Evolutionary conservation across 352 stramenopile species (phyloP).

Genomic region (Pythium guiyangense): DNA sequence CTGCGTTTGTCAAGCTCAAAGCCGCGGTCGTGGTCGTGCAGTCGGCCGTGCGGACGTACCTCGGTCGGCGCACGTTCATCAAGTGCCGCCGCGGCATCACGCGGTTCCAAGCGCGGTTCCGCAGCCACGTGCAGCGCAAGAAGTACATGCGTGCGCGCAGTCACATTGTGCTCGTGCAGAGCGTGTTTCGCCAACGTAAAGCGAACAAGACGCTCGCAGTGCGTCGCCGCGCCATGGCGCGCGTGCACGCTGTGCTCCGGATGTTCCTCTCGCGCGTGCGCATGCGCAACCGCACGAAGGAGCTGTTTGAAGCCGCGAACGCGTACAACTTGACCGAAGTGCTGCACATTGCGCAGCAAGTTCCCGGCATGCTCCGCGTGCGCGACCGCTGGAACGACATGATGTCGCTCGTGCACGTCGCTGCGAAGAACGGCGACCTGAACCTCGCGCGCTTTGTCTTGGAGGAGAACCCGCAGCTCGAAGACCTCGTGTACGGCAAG

Average conservation of each 20-base stretch:
- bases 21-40: slow-evolving; percentile 61
- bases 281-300: slow-evolving; percentile 75
- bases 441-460: slow-evolving; percentile 81
- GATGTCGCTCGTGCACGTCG: slow-evolving; percentile 88
- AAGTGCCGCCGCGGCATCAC: slow-evolving; percentile 57
- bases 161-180: slow-evolving; percentile 74
- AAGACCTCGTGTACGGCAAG: slow-evolving; percentile 82
- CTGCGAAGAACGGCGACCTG: slow-evolving; percentile 80
- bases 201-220: slow-evolving; percentile 36
- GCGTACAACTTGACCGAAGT: slow-evolving; percentile 76
- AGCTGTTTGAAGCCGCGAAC: slow-evolving; percentile 75
- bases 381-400: slow-evolving; percentile 72
- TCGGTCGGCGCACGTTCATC: slow-evolving; percentile 62
- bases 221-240: slow-evolving; percentile 62
- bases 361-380: slow-evolving; percentile 75
- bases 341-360: slow-evolving; percentile 76
- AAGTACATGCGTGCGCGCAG: slow-evolving; percentile 41
- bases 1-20: slow-evolving; percentile 46
- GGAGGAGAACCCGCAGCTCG: slow-evolving; percentile 75
- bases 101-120: slow-evolving; percentile 60
- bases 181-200: slow-evolving; percentile 62
- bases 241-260: slow-evolving; percentile 60
- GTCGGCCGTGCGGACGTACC: slow-evolving; percentile 57
- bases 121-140: slow-evolving; percentile 55
- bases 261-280: slow-evolving; percentile 80